phyloP scores from a whole-genome alignment of 2,329 filamentous ascomycete genomes.

The Aspergillus sclerotialis region DNA sequence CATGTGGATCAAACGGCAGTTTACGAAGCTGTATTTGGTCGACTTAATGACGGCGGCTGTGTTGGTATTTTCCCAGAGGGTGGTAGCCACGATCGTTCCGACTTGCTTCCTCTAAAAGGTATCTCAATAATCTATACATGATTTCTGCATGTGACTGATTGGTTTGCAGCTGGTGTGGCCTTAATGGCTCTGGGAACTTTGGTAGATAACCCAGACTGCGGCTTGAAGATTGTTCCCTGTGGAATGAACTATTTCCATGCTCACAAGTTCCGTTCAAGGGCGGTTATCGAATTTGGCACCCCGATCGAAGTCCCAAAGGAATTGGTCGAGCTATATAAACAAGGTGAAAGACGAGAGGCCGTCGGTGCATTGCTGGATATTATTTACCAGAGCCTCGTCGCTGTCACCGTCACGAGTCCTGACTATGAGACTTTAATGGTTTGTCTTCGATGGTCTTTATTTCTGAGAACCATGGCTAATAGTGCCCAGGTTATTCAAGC shows the following conservation, averaged over 20 bases:
- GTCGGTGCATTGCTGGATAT: slow-evolving; percentile 79
- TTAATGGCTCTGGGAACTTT: slow-evolving; percentile 95
- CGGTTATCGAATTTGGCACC: slow-evolving; percentile 89
- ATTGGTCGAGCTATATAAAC: slow-evolving; percentile 77
- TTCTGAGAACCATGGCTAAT: slow-evolving; percentile 22
- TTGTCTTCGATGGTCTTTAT: slow-evolving; percentile 11
- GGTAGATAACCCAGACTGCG: slow-evolving; percentile 76
- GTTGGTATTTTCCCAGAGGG: slow-evolving; percentile 97
- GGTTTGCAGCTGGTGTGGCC: slow-evolving; percentile 68
- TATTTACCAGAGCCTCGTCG: slow-evolving; percentile 74
- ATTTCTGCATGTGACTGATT: slow-evolving; percentile 5
- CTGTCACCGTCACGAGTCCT: slow-evolving; percentile 85
- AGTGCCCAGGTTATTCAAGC: slow-evolving; percentile 70
- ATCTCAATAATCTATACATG: slow-evolving; percentile 6
- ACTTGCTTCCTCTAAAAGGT: slow-evolving; percentile 81
- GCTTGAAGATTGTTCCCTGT: slow-evolving; percentile 88
- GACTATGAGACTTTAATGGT: slow-evolving; percentile 95
- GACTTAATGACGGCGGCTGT: slow-evolving; percentile 74
- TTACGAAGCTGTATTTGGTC: slow-evolving; percentile 85
- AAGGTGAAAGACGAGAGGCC: slow-evolving; percentile 75
- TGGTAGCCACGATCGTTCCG: slow-evolving; percentile 89
- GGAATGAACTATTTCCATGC: slow-evolving; percentile 99
- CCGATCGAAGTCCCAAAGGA: slow-evolving; percentile 79
- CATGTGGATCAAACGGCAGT: slow-evolving; percentile 92
- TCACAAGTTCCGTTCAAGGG: slow-evolving; percentile 94